Evolutionary conservation across 768 basidiomycete species (phyloP).

Genomic region (Psilocybe sp.): DNA sequence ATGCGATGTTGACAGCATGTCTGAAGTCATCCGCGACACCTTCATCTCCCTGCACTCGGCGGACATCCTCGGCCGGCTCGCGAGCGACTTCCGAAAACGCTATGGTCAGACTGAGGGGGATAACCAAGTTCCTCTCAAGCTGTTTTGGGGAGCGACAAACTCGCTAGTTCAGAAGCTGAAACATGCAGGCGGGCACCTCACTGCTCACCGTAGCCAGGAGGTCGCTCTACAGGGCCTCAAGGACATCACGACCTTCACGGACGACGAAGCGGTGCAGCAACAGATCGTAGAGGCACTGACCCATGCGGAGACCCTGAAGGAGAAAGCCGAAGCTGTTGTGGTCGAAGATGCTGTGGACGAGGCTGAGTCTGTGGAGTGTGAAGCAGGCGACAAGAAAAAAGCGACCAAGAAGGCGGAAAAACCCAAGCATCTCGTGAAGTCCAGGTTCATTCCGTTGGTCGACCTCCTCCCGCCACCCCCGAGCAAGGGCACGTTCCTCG

Average conservation of each 20-base stretch:
- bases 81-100: constrained; percentile 75
- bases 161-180: constrained; percentile 37
- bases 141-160: constrained; percentile 30
- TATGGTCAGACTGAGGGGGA: constrained; percentile 46
- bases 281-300: constrained; percentile 19
- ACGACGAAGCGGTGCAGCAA: constrained; percentile 24
- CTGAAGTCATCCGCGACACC: constrained; percentile 83
- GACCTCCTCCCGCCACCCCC: constrained; percentile 83
- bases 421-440: constrained; percentile 27
- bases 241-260: constrained; percentile 35
- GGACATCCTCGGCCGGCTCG: constrained; percentile 72
- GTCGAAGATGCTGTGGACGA: constrained; percentile 9
- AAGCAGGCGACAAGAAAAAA: constrained; percentile 6
- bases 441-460: constrained; percentile 71
- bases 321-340: constrained; percentile 11
- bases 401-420: constrained; percentile 21
- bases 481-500: constrained; percentile 81
- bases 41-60: constrained; percentile 92
- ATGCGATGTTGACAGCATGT: constrained; percentile 82
- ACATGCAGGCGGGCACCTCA: constrained; percentile 42
- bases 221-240: constrained; percentile 25
- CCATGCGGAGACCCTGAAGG: constrained; percentile 11
- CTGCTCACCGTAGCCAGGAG: constrained; percentile 39
- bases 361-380: constrained; percentile 4
- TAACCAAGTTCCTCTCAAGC: constrained; percentile 59